A percentile compares a stretch with the other conserved stretches of the same genome.
phyloP scores from a whole-genome alignment of 2,329 filamentous ascomycete species.

The Aspergillus sp. region DNA sequence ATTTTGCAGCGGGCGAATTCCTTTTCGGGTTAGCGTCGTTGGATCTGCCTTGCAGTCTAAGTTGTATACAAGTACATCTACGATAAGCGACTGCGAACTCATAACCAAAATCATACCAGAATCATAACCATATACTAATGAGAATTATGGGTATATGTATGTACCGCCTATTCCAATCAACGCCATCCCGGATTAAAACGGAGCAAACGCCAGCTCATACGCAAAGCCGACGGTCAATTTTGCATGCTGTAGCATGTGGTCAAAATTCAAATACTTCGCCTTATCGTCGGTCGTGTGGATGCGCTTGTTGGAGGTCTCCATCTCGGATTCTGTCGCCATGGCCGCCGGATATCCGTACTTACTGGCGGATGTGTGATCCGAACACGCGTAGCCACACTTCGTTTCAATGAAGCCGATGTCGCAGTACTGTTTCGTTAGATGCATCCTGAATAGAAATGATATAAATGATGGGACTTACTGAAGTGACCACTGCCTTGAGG shows the following conservation, averaged over 20 bases:
- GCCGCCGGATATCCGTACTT: slow-evolving; percentile 64
- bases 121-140: not conserved
- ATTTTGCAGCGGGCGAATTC: not conserved
- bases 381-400: slow-evolving; percentile 82
- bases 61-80: not conserved
- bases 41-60: not conserved
- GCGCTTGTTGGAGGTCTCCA: slow-evolving; percentile 62
- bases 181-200: slow-evolving; percentile 48
- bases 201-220: slow-evolving; percentile 77
- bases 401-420: slow-evolving; percentile 82
- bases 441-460: not conserved
- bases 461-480: slow-evolving; percentile 40
- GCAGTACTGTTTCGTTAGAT: slow-evolving; percentile 64
- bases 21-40: not conserved
- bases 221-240: slow-evolving; percentile 78
- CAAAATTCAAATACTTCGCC: slow-evolving; percentile 70
- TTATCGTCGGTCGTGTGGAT: slow-evolving; percentile 73
- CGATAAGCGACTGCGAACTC: not conserved
- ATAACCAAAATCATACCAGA: too few species aligned
- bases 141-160: not conserved
- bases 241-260: slow-evolving; percentile 90
- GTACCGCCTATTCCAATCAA: not conserved
- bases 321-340: slow-evolving; percentile 62
- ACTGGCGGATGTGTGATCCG: slow-evolving; percentile 66
- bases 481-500: slow-evolving; percentile 82